These are phyloP conservation scores for Neopestalotiopsis rosae DNA, from an alignment of 2,329 filamentous ascomycete genomes.

Conservation along the genomic window DNA sequence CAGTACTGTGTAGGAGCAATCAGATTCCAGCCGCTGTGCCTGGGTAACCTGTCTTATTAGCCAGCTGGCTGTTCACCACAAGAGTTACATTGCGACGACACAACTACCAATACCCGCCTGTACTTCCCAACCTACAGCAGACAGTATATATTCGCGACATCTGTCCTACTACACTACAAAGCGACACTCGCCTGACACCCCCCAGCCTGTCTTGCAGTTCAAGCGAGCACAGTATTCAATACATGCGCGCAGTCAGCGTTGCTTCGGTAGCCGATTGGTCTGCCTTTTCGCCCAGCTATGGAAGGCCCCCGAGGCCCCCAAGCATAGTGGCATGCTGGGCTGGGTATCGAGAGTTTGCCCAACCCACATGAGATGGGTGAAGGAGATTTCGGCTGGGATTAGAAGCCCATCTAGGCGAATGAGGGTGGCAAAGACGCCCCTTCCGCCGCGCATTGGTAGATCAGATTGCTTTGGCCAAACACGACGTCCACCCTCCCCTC, in stretches of 20 bases:
- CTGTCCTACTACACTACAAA: neutral
- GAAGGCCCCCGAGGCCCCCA: neutral
- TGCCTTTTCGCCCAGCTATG: neutral
- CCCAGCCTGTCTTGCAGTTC: neutral
- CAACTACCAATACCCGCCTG: neutral
- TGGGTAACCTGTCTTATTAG: constrained; percentile 3
- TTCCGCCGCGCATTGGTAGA: neutral
- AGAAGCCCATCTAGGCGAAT: neutral
- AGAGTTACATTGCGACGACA: neutral
- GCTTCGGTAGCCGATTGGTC: neutral
- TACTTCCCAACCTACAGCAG: neutral
- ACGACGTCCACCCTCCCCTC: neutral
- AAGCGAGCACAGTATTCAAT: neutral
- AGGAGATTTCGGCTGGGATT: neutral
- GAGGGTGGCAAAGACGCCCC: neutral
- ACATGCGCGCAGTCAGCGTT: neutral
- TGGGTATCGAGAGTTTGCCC: neutral
- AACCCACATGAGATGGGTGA: neutral
- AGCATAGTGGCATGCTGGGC: neutral
- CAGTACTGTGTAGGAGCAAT: neutral
- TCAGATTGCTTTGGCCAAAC: neutral
- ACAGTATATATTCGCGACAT: neutral
- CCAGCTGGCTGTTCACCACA: neutral
- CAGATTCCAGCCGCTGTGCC: constrained; percentile 1
- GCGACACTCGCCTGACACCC: neutral